phyloP scores from a whole-genome alignment of 371 early-diverging fungal species.

The Batkoa obscura region DNA sequence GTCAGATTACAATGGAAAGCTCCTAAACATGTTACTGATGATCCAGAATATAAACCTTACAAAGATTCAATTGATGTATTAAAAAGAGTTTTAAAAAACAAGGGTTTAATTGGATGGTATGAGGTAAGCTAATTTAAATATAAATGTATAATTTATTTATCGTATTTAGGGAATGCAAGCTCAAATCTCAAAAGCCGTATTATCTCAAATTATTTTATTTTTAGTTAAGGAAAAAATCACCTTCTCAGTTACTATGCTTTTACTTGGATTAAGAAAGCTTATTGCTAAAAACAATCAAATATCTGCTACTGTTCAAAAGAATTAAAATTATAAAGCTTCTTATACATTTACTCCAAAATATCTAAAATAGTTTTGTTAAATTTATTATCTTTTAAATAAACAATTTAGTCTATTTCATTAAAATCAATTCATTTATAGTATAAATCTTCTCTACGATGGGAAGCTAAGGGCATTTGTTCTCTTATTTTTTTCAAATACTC shows the following conservation, averaged over 20 bases:
- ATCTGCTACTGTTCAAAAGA: background rate
- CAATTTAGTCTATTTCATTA: too few species aligned
- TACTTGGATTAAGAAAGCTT: background rate
- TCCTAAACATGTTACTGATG: conserved; percentile 29
- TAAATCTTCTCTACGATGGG: conserved; percentile 43
- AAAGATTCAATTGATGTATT: conserved; percentile 74
- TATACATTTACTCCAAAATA: background rate
- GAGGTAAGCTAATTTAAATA: conserved; percentile 30
- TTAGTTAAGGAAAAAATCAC: conserved; percentile 59
- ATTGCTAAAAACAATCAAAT: background rate
- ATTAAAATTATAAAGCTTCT: background rate
- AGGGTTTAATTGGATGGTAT: conserved; percentile 85
- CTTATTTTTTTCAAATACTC: conserved; percentile 33
- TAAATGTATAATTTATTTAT: background rate
- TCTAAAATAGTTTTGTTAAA: too few species aligned
- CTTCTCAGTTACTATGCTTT: conserved; percentile 1
- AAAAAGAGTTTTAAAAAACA: conserved; percentile 44
- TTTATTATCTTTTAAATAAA: too few species aligned
- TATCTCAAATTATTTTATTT: conserved; percentile 86
- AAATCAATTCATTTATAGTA: too few species aligned
- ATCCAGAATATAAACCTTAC: conserved; percentile 36
- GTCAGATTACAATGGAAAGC: conserved; percentile 89
- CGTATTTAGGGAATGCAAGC: conserved; percentile 70
- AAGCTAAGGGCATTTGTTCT: conserved; percentile 49
- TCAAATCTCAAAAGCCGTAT: conserved; percentile 89